These are phyloP conservation scores for Linanthus parryae DNA, from an alignment of 148 eudicot genomes.

Conservation along the genomic window DNA sequence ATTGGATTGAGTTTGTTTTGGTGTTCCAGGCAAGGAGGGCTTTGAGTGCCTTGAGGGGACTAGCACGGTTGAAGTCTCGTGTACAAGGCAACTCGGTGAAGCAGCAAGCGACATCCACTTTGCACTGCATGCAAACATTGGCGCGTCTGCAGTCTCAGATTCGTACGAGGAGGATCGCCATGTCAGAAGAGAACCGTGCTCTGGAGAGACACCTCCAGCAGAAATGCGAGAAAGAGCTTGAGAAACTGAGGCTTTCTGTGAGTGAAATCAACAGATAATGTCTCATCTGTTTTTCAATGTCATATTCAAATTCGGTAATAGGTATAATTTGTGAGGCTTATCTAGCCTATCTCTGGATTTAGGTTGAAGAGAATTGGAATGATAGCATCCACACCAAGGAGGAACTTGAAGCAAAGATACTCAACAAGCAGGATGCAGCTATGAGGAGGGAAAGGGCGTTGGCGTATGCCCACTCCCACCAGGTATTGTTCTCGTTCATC, in stretches of 20 bases:
- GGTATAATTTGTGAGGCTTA: no score
- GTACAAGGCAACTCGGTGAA: conserved; percentile 83
- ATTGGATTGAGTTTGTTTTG: no score
- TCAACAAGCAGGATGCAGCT: conserved; percentile 71
- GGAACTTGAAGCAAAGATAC: conserved; percentile 60
- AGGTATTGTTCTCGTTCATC: conserved; percentile 31
- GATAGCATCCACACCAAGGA: conserved; percentile 68
- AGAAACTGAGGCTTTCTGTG: conserved; percentile 44
- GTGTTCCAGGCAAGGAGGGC: conserved; percentile 75
- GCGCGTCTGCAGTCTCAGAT: conserved; percentile 82
- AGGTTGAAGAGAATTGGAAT: conserved; percentile 79
- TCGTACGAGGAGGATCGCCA: conserved; percentile 59
- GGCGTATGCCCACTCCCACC: conserved; percentile 83
- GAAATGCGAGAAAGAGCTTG: conserved; percentile 71
- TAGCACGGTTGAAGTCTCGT: conserved; percentile 76
- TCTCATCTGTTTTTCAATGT: no score
- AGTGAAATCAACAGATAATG: no score
- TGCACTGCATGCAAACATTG: conserved; percentile 83
- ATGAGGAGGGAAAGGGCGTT: conserved; percentile 80
- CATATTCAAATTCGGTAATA: no score
- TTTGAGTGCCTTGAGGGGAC: conserved; percentile 74
- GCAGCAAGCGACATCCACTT: conserved; percentile 69
- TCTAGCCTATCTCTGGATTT: no score
- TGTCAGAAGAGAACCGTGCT: conserved; percentile 80
- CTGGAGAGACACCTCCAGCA: conserved; percentile 76